These are phyloP conservation scores for Rhodotorula sphaerocarpa DNA, from an alignment of 768 basidiomycete species.

Conservation along the genomic window DNA sequence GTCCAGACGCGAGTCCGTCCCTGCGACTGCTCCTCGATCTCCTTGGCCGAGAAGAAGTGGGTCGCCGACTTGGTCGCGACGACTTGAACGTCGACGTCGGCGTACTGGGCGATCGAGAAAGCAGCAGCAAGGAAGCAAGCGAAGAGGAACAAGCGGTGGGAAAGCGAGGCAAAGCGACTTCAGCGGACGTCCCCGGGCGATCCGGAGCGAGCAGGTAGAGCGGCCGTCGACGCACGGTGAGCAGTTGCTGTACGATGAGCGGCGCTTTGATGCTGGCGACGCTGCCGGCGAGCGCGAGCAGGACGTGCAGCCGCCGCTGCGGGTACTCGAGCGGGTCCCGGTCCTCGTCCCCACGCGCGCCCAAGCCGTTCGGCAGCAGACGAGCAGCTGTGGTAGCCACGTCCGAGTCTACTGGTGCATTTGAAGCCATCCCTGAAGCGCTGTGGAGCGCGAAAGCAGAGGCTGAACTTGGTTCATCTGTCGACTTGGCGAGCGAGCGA, in stretches of 20 bases:
- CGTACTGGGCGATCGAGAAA: conserved; percentile 51
- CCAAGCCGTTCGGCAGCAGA: conserved; percentile 34
- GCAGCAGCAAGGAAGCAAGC: no score
- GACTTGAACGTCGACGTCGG: conserved; percentile 68
- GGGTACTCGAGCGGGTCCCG: conserved; percentile 29
- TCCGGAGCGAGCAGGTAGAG: background rate
- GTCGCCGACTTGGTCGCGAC: conserved; percentile 70
- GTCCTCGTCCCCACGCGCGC: conserved; percentile 32
- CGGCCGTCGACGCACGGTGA: conserved; percentile 49
- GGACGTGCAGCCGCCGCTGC: conserved; percentile 49
- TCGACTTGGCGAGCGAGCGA: no score
- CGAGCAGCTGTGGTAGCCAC: conserved; percentile 6
- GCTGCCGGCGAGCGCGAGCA: conserved; percentile 84
- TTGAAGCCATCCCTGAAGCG: no score
- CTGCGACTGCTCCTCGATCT: conserved; percentile 45
- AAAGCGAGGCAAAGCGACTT: no score
- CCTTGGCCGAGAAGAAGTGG: conserved; percentile 60
- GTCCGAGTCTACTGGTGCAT: no score
- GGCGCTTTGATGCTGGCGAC: conserved; percentile 92
- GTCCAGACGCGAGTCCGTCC: conserved; percentile 66
- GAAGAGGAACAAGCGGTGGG: no score
- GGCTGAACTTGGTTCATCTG: no score
- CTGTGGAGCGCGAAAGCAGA: background rate
- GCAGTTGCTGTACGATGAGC: conserved; percentile 70
- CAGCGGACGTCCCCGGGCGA: no score